Evolutionary conservation across 192 early-diverging fungal species (phyloP).

Genomic region (Funneliformis mosseae): DNA sequence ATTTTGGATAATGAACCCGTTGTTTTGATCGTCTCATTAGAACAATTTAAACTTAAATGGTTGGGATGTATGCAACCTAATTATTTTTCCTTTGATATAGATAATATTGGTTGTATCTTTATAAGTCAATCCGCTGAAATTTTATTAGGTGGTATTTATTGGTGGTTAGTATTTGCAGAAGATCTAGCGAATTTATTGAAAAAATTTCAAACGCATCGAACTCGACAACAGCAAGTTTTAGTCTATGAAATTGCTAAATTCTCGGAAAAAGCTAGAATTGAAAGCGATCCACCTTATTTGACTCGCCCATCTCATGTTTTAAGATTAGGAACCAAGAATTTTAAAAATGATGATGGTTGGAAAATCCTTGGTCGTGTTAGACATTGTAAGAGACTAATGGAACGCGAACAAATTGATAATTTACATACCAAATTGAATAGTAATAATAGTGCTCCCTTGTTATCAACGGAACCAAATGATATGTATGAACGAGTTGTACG

Average conservation of each 20-base stretch:
- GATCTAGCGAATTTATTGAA: slow-evolving; percentile 56
- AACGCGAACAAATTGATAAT: slow-evolving; percentile 33
- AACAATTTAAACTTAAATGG: slow-evolving; percentile 43
- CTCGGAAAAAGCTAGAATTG: slow-evolving; percentile 42
- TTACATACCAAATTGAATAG: slow-evolving; percentile 50
- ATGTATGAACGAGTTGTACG: slow-evolving; percentile 51
- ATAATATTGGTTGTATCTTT: slow-evolving; percentile 52
- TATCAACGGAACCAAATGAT: slow-evolving; percentile 40
- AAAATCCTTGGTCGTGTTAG: slow-evolving; percentile 69
- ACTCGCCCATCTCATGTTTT: slow-evolving; percentile 65
- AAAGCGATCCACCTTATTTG: slow-evolving; percentile 68
- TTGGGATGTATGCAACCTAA: slow-evolving; percentile 51
- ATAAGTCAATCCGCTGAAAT: slow-evolving; percentile 76
- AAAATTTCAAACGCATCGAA: slow-evolving; percentile 49
- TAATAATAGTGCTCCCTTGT: slow-evolving; percentile 37
- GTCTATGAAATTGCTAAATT: slow-evolving; percentile 57
- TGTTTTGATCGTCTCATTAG: slow-evolving; percentile 47
- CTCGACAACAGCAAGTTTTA: slow-evolving; percentile 58
- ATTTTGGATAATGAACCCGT: slow-evolving; percentile 46
- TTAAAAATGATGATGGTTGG: slow-evolving; percentile 75
- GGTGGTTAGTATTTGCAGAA: slow-evolving; percentile 65
- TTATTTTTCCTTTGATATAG: slow-evolving; percentile 48
- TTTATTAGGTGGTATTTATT: slow-evolving; percentile 64
- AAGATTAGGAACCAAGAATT: slow-evolving; percentile 59
- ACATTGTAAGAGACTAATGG: slow-evolving; percentile 57